These are phyloP conservation scores for Botrytis tulipae DNA, from an alignment of 2,329 filamentous ascomycete species.

Conservation along the genomic window DNA sequence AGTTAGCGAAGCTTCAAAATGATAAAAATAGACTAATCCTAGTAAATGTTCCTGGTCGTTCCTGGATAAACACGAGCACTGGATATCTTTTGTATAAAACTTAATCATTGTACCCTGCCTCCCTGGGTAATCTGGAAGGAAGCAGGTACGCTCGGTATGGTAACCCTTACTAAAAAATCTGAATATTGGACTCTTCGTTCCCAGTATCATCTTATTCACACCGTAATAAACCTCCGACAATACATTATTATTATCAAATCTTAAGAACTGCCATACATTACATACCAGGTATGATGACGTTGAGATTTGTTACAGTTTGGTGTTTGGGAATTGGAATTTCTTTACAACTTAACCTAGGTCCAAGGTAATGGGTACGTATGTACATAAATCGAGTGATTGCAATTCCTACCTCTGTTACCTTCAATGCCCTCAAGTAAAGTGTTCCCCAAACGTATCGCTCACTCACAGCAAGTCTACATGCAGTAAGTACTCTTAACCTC, in stretches of 20 bases:
- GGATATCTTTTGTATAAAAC: not conserved
- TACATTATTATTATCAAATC: not conserved
- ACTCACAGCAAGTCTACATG: not conserved
- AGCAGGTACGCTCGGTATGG: not conserved
- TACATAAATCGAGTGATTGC: not conserved
- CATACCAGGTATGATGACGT: not conserved
- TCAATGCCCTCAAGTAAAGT: no score
- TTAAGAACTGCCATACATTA: not conserved
- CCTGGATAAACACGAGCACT: not conserved
- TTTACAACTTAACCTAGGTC: not conserved
- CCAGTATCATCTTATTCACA: not conserved
- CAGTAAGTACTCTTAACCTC: not conserved
- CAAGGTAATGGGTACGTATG: not conserved
- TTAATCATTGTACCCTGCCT: not conserved
- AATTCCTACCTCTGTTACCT: not conserved
- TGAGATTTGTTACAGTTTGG: not conserved
- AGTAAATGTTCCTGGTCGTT: not conserved
- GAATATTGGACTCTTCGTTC: not conserved
- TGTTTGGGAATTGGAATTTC: not conserved
- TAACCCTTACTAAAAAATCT: conserved; percentile 1
- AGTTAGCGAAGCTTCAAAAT: not conserved
- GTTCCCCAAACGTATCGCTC: not conserved
- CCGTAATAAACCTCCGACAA: not conserved
- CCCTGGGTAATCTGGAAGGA: not conserved
- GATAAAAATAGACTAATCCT: conserved; percentile 10